These are phyloP conservation scores for Excoecaria agallocha DNA, from an alignment of 345 rosid genomes.

Conservation along the genomic window DNA sequence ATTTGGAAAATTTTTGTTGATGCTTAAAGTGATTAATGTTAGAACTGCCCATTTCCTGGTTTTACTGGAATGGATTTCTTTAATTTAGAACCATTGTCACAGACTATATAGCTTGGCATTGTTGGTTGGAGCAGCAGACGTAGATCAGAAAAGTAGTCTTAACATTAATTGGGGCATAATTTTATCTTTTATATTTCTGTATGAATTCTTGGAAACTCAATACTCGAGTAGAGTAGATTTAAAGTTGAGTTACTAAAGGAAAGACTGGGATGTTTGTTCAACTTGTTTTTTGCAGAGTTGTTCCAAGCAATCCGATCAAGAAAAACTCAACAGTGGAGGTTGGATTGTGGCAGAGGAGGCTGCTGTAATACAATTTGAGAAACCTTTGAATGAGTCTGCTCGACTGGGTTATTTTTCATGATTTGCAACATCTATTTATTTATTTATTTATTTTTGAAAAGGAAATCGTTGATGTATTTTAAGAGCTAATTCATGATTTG, in stretches of 20 bases:
- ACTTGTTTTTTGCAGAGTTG: constrained; percentile 52
- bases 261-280: neutral
- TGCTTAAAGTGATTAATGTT: neutral
- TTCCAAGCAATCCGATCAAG: constrained; percentile 24
- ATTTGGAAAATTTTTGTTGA: too few species aligned
- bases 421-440: constrained; percentile 9
- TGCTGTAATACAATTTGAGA: constrained; percentile 56
- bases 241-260: neutral
- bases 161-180: too few species aligned
- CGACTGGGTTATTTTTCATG: constrained; percentile 40
- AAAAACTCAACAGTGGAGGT: constrained; percentile 22
- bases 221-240: neutral
- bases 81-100: neutral
- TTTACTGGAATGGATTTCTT: neutral
- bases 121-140: neutral
- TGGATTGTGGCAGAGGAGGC: constrained; percentile 66
- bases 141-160: neutral
- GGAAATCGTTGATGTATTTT: neutral
- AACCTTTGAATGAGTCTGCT: constrained; percentile 33
- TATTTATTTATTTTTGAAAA: neutral
- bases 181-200: neutral
- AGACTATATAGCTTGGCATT: neutral
- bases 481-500: neutral
- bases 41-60: neutral
- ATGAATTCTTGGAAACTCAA: neutral